phyloP scores from a whole-genome alignment of 208 protist genomes.

The Entamoeba invadens region DNA sequence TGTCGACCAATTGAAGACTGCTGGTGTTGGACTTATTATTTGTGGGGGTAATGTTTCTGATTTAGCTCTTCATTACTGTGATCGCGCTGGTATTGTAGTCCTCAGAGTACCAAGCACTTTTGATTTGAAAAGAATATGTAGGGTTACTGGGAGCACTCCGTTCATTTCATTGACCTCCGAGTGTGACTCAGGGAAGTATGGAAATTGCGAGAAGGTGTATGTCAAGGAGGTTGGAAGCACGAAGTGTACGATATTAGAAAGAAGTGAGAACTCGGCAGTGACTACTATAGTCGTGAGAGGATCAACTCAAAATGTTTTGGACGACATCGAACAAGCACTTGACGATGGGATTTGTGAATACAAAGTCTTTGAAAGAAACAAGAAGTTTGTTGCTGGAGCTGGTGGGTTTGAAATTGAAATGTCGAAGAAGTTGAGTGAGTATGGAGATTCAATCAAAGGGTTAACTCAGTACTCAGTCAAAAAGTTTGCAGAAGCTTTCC shows the following conservation, averaged over 20 bases:
- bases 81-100: conserved; percentile 5
- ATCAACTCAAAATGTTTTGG: conserved; percentile 83
- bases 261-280: background rate
- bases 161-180: background rate
- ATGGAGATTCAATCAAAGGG: background rate
- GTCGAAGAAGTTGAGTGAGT: background rate
- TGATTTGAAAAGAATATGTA: conserved; percentile 17
- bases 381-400: conserved; percentile 13
- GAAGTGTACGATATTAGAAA: conserved; percentile 5
- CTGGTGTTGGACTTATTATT: conserved; percentile 13
- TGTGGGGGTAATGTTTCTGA: background rate
- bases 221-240: conserved; percentile 4
- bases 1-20: background rate
- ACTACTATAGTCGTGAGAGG: conserved; percentile 90
- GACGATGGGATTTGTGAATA: conserved; percentile 27
- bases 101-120: conserved; percentile 17
- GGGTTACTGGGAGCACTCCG: background rate
- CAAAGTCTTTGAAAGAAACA: background rate
- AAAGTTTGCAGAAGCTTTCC: conserved; percentile 22
- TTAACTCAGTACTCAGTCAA: conserved; percentile 23
- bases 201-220: background rate
- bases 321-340: conserved; percentile 71
- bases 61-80: conserved; percentile 18
- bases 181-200: background rate
- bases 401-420: conserved; percentile 26